Evolutionary conservation across 1,284 basidiomycete species (phyloP), one percentile per base, ranked within the genome.

Genomic region (Pascua guehoae): DNA sequence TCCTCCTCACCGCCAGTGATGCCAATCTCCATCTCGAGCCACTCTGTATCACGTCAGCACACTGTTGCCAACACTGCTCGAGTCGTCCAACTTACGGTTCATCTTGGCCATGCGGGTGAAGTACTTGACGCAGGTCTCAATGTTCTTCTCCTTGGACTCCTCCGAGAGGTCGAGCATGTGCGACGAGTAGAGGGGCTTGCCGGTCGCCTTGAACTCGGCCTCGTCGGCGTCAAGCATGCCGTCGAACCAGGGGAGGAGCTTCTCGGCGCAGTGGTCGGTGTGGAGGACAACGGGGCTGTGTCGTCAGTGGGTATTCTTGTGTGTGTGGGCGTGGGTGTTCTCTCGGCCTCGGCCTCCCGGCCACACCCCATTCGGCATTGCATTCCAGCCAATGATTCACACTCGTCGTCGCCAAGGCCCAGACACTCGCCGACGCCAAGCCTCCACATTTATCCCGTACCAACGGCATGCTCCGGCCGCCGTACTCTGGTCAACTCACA

Each of bases 21-120:
- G 75, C 96, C 96, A 76, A 99, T 98, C 81, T 99, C 96, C 96
- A 99, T 99, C 85, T 99, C 96, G 79, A 99, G 91, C 93, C 93
- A 99, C 70, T 91, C 24, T 32, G 24, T 32, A 17, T n/a, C n/a
- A 43, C 41, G 41, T 43, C 71, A 72, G 62, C 3, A 12, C 15
- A 32, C 24, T 37, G 47, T 46, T 2, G 48, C 24, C 14, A 32
- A 42, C 16, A 41, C 32, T 42, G 78, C 71, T 64, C 44, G 71
- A 70, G 4, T 32, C 24, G 3, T 32, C 24, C 24, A 32, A 32
- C 24, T 32, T 32, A 32, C 24, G 81, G 63, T 89, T 88, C 74
- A 98, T 80, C 67, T 88, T 86, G 36, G 91, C 89, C 92, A 98
- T 91, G 76, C 91, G 90, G 79, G 87, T 84, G 79, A 98, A 95